These are phyloP conservation scores for Kodamaea sp. DNA, from an alignment of 1,139 yeast genomes.

Conservation along the genomic window DNA sequence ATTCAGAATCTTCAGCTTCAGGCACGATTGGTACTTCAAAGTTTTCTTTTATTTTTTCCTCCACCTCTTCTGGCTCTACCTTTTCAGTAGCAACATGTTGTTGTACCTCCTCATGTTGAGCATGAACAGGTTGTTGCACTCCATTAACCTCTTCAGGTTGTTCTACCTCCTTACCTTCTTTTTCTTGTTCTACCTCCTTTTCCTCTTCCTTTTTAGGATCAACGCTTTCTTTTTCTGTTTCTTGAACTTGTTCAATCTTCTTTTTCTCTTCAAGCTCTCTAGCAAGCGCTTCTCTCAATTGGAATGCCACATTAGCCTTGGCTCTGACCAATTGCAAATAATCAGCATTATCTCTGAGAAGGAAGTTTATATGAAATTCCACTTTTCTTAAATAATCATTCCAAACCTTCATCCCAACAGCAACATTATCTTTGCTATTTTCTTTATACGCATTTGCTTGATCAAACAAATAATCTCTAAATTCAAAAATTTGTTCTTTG, in stretches of 20 bases:
- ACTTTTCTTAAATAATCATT: constrained; percentile 52
- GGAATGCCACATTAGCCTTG: constrained; percentile 77
- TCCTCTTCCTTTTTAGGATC: background rate
- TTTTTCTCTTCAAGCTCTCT: constrained; percentile 1
- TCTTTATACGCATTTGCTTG: constrained; percentile 38
- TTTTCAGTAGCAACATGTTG: background rate
- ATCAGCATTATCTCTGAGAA: constrained; percentile 68
- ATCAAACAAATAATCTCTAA: constrained; percentile 55
- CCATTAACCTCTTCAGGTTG: background rate
- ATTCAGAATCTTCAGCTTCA: background rate
- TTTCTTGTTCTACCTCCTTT: background rate
- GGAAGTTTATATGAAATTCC: constrained; percentile 55
- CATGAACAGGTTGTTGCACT: background rate
- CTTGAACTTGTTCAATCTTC: background rate
- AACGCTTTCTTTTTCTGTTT: constrained; percentile 1
- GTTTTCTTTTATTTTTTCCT: constrained; percentile 1
- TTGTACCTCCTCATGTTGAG: background rate
- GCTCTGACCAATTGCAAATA: constrained; percentile 72
- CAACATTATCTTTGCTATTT: constrained; percentile 15
- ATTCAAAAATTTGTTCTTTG: constrained; percentile 50
- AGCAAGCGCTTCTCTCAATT: constrained; percentile 52
- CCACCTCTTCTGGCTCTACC: constrained; percentile 1
- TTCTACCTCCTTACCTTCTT: background rate
- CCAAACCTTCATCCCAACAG: constrained; percentile 45
- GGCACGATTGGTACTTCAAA: background rate